These are phyloP conservation scores for Piloderma croceum DNA, from an alignment of 768 basidiomycete genomes.

Conservation along the genomic window DNA sequence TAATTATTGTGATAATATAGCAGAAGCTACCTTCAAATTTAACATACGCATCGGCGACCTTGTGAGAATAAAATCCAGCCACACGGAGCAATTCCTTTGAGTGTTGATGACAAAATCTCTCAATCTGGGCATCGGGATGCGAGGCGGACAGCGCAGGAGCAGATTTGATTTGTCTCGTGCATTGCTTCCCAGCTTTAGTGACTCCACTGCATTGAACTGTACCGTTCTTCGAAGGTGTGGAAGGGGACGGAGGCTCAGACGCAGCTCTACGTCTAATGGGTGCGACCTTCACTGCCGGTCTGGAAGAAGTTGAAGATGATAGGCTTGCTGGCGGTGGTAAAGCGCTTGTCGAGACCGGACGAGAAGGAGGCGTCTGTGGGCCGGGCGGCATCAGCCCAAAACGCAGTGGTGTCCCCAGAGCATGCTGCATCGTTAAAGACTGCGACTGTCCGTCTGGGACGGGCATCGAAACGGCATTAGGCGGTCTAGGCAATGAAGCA, in stretches of 20 bases:
- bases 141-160: constrained; percentile 24
- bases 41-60: constrained; percentile 45
- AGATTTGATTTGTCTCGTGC: constrained; percentile 52
- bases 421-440: constrained; percentile 35
- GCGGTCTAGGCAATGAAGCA: constrained; percentile 18
- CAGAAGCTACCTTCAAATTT: constrained; percentile 47
- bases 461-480: constrained; percentile 38
- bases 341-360: constrained; percentile 29
- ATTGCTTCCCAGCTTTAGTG: constrained; percentile 61
- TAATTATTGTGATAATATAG: constrained; percentile 6
- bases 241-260: constrained; percentile 9
- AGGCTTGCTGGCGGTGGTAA: constrained; percentile 5
- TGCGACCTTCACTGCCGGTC: constrained; percentile 18
- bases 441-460: constrained; percentile 23
- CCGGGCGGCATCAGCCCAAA: constrained; percentile 8
- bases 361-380: constrained; percentile 21
- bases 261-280: constrained; percentile 14
- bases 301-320: constrained; percentile 11
- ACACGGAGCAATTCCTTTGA: constrained; percentile 45
- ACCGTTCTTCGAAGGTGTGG: neutral
- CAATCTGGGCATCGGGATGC: constrained; percentile 28
- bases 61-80: constrained; percentile 53
- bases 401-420: constrained; percentile 12
- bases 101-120: constrained; percentile 64
- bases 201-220: constrained; percentile 46